Percentiles rank a stretch among this genome's conserved stretches.
Conservation (phyloP, 2,329 filamentous ascomycete genomes). For the Xylaria arbuscula region DNA sequence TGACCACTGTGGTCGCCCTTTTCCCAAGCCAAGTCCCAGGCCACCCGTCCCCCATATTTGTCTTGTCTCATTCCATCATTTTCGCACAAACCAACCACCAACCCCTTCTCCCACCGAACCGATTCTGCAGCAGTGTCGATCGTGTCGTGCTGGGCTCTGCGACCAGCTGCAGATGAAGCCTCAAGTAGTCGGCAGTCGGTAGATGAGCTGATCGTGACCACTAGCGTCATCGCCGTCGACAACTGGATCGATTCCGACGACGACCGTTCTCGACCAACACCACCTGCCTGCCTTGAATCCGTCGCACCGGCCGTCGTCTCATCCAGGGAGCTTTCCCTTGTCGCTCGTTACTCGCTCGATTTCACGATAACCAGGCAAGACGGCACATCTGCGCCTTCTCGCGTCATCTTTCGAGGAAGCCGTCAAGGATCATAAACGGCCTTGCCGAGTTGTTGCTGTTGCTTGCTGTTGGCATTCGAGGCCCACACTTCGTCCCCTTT, state of each 20-base stretch:
- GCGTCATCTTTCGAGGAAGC: conserved; percentile 27
- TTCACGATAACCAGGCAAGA: conserved; percentile 25
- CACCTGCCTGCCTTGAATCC: not conserved
- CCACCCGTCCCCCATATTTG: conserved; percentile 23
- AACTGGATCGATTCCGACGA: conserved; percentile 10
- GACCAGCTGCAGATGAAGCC: conserved; percentile 34
- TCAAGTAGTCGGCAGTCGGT: conserved; percentile 5
- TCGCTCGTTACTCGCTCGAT: conserved; percentile 47
- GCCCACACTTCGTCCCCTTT: conserved; percentile 32
- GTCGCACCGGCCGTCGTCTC: conserved; percentile 11
- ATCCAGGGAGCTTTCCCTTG: conserved; percentile 39
- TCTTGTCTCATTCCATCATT: conserved; percentile 28
- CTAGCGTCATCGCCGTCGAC: conserved; percentile 3
- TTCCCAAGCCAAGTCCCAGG: conserved; percentile 30
- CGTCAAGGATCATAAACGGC: conserved; percentile 36
- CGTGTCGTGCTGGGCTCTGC: conserved; percentile 29
- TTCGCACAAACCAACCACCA: conserved; percentile 14
- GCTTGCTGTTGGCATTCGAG: conserved; percentile 35
- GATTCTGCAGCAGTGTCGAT: conserved; percentile 24
- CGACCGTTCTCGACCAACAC: not conserved
- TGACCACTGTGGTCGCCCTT: conserved; percentile 32
- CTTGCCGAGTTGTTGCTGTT: conserved; percentile 28
- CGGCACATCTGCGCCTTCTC: conserved; percentile 19
- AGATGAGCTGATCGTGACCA: conserved; percentile 27
- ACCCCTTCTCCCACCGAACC: conserved; percentile 11